phyloP scores from a whole-genome alignment of 2,329 filamentous ascomycete genomes.

The Diaporthe sp. region DNA sequence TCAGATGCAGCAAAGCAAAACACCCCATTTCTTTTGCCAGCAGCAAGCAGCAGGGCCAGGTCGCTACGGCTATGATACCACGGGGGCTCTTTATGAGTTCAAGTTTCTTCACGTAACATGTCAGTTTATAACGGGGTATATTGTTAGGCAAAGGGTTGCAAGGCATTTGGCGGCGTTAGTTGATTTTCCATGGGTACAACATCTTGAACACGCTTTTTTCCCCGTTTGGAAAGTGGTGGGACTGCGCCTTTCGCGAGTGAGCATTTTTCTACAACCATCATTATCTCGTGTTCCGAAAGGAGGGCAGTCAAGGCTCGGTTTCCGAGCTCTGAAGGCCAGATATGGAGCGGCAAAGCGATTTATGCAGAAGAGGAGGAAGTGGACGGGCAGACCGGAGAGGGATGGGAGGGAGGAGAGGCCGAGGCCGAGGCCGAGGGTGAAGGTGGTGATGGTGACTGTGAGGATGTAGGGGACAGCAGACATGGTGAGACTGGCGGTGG shows the following conservation, averaged over 20 bases:
- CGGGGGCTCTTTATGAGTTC: slow-evolving; percentile 33
- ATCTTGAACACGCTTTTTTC: slow-evolving; percentile 14
- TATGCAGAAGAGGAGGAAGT: background rate
- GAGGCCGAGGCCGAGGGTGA: background rate
- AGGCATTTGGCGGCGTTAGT: slow-evolving; percentile 37
- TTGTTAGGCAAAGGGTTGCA: slow-evolving; percentile 30
- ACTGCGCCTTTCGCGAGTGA: slow-evolving; percentile 34
- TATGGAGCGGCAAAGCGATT: slow-evolving; percentile 20
- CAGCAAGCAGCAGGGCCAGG: slow-evolving; percentile 37
- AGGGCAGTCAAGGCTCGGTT: slow-evolving; percentile 1
- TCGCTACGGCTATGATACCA: slow-evolving; percentile 40
- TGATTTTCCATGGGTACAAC: slow-evolving; percentile 27
- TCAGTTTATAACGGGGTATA: slow-evolving; percentile 30
- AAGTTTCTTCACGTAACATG: slow-evolving; percentile 39
- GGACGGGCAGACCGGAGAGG: background rate
- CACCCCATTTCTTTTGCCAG: slow-evolving; percentile 26
- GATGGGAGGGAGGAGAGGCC: background rate
- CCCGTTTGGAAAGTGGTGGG: slow-evolving; percentile 13
- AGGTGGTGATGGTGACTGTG: background rate
- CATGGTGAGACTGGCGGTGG: slow-evolving; percentile 2
- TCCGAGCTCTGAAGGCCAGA: background rate
- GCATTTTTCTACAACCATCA: background rate
- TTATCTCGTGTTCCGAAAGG: slow-evolving; percentile 2
- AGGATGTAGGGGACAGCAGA: background rate
- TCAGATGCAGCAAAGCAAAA: slow-evolving; percentile 33